A percentile compares a stretch with the other conserved stretches of the same genome.
These are phyloP conservation scores for Leptographium lundbergii DNA, from an alignment of 2,329 filamentous ascomycete species.

Conservation along the genomic window DNA sequence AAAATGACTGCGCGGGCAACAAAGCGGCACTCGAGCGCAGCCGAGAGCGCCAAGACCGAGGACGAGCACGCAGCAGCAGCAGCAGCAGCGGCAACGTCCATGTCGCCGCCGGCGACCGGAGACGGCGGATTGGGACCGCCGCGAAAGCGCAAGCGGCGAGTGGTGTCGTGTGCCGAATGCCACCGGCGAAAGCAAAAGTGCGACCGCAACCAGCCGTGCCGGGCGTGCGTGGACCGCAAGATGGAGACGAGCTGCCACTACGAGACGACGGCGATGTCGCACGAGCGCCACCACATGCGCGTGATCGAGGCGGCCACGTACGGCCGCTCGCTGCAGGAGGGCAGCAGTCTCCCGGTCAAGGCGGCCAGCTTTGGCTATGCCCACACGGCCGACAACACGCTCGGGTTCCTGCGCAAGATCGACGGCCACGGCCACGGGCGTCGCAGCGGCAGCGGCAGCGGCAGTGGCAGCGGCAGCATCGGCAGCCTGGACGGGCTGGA, in stretches of 20 bases:
- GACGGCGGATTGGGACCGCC: constrained; percentile 23
- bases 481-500: neutral
- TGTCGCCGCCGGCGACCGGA: neutral
- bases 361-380: constrained; percentile 41
- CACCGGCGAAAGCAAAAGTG: constrained; percentile 54
- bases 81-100: neutral
- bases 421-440: constrained; percentile 22
- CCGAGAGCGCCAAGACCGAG: neutral
- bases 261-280: constrained; percentile 35
- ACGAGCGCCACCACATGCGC: constrained; percentile 20
- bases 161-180: constrained; percentile 52
- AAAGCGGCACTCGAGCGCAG: constrained; percentile 6
- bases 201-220: constrained; percentile 46
- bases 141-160: constrained; percentile 44
- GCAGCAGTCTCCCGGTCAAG: constrained; percentile 27
- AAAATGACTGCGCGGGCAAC: constrained; percentile 3
- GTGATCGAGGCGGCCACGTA: constrained; percentile 10
- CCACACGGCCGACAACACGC: constrained; percentile 35
- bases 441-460: neutral
- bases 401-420: constrained; percentile 42
- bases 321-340: constrained; percentile 10
- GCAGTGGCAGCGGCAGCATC: neutral
- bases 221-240: constrained; percentile 44
- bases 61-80: neutral
- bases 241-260: constrained; percentile 45